These are phyloP conservation scores for Cystobasidium tubakii DNA, from an alignment of 768 basidiomycete genomes.

Conservation along the genomic window DNA sequence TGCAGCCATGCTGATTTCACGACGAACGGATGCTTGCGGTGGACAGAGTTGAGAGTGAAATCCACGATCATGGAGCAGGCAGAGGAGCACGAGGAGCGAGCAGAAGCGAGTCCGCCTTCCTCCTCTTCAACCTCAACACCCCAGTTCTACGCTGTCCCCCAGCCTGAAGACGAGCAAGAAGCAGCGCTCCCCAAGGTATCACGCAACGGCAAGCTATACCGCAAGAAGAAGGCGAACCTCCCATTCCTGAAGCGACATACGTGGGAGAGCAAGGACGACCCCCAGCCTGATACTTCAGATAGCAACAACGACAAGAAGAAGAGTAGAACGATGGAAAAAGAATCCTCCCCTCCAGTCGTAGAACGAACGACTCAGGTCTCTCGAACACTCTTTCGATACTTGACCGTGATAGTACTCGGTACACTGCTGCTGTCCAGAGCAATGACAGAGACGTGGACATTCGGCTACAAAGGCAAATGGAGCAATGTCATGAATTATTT, in stretches of 20 bases:
- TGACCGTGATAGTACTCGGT: slow-evolving; percentile 18
- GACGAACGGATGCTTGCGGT: too few relatives aligned
- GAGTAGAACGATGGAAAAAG: not conserved
- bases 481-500: slow-evolving; percentile 6
- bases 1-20: not conserved
- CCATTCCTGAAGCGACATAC: slow-evolving; percentile 32
- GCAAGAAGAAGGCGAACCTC: slow-evolving; percentile 17
- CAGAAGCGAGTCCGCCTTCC: not conserved
- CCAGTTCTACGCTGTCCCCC: not conserved
- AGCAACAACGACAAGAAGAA: not conserved
- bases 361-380: slow-evolving; percentile 27
- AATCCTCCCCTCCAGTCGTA: not conserved
- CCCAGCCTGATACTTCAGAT: too few relatives aligned
- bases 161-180: not conserved
- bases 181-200: not conserved
- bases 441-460: slow-evolving; percentile 30
- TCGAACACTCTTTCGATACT: slow-evolving; percentile 5
- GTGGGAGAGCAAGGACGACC: slow-evolving; percentile 23
- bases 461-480: slow-evolving; percentile 21
- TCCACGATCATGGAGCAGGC: not conserved
- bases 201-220: slow-evolving; percentile 23
- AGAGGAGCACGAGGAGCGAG: not conserved
- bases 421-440: slow-evolving; percentile 20
- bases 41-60: not conserved
- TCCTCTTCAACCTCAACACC: not conserved